phyloP scores from a whole-genome alignment of 768 basidiomycete genomes.

The Leccinum subgranulosum region DNA sequence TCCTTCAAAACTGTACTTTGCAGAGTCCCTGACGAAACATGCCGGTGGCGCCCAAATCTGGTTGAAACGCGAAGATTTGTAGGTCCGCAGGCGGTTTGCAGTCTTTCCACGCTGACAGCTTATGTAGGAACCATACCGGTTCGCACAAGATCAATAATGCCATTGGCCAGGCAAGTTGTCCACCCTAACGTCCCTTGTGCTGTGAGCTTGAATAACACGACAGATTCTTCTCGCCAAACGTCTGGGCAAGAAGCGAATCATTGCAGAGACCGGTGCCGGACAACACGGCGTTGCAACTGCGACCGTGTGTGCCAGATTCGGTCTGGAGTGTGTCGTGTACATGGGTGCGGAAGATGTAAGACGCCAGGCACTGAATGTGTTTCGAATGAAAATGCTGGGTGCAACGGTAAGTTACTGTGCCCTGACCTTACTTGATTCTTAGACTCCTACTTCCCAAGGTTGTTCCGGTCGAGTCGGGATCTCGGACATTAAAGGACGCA shows the following conservation, averaged over 20 bases:
- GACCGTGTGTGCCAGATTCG: constrained; percentile 96
- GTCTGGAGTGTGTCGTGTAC: constrained; percentile 91
- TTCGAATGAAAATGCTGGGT: constrained; percentile 97
- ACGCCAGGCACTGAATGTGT: constrained; percentile 94
- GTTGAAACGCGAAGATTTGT: constrained; percentile 96
- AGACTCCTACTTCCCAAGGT: constrained; percentile 51
- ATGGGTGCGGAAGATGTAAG: constrained; percentile 99
- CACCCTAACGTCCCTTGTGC: neutral
- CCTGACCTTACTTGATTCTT: neutral
- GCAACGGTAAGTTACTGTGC: constrained; percentile 55
- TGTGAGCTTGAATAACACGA: neutral
- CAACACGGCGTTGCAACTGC: constrained; percentile 99
- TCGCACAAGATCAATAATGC: constrained; percentile 99
- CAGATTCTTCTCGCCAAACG: constrained; percentile 92
- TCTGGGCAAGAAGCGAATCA: constrained; percentile 94
- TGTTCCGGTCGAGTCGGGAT: constrained; percentile 89
- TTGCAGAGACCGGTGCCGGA: constrained; percentile 98
- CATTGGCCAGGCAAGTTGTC: constrained; percentile 75
- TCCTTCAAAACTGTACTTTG: constrained; percentile 88
- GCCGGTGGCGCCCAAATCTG: constrained; percentile 95
- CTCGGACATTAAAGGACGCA: constrained; percentile 94
- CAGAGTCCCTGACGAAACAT: constrained; percentile 84
- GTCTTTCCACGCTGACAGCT: constrained; percentile 1
- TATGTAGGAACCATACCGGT: constrained; percentile 86
- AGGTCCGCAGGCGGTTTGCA: constrained; percentile 23